These are phyloP conservation scores for Cutaneotrichosporon cutaneum DNA, from an alignment of 1,284 basidiomycete species.

Conservation along the genomic window DNA sequence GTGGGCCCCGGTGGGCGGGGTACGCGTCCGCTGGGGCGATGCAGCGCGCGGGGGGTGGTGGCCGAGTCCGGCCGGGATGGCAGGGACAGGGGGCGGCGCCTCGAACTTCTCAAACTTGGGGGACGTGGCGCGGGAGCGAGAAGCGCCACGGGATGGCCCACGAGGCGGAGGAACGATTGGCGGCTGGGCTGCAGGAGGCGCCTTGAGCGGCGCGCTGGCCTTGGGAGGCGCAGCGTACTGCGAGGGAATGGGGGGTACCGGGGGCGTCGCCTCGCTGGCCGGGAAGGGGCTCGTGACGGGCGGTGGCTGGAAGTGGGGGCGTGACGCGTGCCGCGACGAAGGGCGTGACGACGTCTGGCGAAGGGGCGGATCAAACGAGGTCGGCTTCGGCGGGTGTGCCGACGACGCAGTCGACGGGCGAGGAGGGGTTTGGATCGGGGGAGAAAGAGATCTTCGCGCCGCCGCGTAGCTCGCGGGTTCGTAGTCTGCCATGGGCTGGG, in stretches of 20 bases:
- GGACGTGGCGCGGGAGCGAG: constrained; percentile 6
- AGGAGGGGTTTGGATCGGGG: constrained; percentile 11
- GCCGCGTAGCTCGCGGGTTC: not conserved
- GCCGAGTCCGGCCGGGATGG: not conserved
- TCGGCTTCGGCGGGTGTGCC: constrained; percentile 21
- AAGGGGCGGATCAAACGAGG: constrained; percentile 38
- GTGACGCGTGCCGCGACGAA: constrained; percentile 15
- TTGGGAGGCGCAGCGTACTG: constrained; percentile 9
- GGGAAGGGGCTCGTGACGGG: constrained; percentile 12
- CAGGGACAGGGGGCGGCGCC: constrained; percentile 6
- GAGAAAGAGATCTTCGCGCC: constrained; percentile 1
- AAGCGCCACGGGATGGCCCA: constrained; percentile 6
- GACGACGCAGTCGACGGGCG: constrained; percentile 18
- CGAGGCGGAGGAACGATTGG: constrained; percentile 11
- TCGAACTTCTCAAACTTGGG: constrained; percentile 10
- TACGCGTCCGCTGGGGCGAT: not conserved
- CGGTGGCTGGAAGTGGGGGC: constrained; percentile 18
- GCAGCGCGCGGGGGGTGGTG: constrained; percentile 2
- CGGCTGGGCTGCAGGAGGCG: not conserved
- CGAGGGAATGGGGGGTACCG: constrained; percentile 21
- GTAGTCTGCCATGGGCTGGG: not conserved
- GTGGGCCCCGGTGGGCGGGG: not conserved
- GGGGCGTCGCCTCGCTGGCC: not conserved
- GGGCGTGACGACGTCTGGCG: constrained; percentile 24
- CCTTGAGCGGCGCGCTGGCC: not conserved